Conservation (phyloP, 2,329 filamentous ascomycete species). For the Ambrosiella xylebori region DNA sequence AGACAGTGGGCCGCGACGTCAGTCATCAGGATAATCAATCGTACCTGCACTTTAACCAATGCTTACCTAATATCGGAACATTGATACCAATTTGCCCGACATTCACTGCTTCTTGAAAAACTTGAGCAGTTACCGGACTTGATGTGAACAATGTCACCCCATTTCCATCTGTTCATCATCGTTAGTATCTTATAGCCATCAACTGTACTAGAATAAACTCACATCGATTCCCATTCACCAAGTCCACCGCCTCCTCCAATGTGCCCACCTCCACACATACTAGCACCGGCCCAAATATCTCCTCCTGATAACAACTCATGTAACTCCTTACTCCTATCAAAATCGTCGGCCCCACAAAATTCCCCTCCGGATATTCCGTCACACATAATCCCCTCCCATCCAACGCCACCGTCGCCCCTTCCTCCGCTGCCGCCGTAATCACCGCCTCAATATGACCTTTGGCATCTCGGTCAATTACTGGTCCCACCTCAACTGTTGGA, state of each 20-base stretch:
- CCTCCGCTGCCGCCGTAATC: constrained; percentile 15
- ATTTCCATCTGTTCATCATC: constrained; percentile 14
- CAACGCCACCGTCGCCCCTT: constrained; percentile 16
- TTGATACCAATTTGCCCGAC: constrained; percentile 18
- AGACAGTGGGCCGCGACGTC: background rate
- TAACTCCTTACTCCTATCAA: constrained; percentile 15
- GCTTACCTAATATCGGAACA: constrained; percentile 15
- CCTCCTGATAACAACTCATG: constrained; percentile 18
- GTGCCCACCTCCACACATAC: constrained; percentile 15
- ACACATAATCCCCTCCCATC: constrained; percentile 16
- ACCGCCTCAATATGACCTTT: constrained; percentile 15
- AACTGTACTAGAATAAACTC: background rate
- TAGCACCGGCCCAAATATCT: constrained; percentile 19
- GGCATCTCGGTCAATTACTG: constrained; percentile 15
- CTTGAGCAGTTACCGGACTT: constrained; percentile 13
- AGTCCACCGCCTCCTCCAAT: constrained; percentile 16
- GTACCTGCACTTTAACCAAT: background rate
- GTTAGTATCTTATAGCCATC: background rate
- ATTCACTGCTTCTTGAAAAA: constrained; percentile 16
- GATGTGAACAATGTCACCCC: constrained; percentile 16
- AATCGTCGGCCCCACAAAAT: constrained; percentile 17
- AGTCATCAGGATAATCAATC: background rate
- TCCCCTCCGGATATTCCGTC: constrained; percentile 16
- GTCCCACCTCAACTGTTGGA: constrained; percentile 14
- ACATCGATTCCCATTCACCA: constrained; percentile 19